A percentile compares a stretch with the other conserved stretches of the same genome.
These are phyloP conservation scores for Cymodocea nodosa DNA, from an alignment of 116 monocot species.

Conservation along the genomic window DNA sequence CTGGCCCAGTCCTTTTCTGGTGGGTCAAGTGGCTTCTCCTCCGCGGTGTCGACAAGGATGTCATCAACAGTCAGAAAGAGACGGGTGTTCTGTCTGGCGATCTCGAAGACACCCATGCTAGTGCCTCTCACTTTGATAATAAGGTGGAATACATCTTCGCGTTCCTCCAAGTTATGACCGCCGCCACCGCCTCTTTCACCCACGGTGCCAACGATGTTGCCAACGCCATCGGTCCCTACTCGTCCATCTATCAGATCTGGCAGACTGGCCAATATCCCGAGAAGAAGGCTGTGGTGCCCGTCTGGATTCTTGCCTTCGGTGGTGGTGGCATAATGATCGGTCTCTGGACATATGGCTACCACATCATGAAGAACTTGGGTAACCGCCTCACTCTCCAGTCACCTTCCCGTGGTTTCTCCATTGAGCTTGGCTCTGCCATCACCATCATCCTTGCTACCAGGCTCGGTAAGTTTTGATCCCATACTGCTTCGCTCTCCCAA, in stretches of 20 bases:
- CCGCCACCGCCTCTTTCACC: conserved; percentile 3
- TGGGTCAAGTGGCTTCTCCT: too few relatives aligned
- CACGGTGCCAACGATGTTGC: conserved; percentile 1
- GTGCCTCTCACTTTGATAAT: neutral
- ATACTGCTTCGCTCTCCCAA: neutral
- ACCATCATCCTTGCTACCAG: too few relatives aligned
- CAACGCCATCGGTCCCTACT: conserved; percentile 2
- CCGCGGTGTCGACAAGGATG: conserved; percentile 1
- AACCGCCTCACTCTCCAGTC: neutral
- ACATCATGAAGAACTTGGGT: too few relatives aligned
- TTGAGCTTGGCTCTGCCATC: neutral
- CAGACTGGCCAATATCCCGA: too few relatives aligned
- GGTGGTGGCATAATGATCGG: neutral
- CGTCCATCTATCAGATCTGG: too few relatives aligned
- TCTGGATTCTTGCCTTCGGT: too few relatives aligned
- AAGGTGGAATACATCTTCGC: conserved; percentile 2
- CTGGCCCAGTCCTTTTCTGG: too few relatives aligned
- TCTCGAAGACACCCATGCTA: too few relatives aligned
- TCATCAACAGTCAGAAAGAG: conserved; percentile 1
- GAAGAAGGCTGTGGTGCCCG: too few relatives aligned
- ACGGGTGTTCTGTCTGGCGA: neutral
- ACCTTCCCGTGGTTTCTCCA: too few relatives aligned
- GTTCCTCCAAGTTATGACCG: too few relatives aligned
- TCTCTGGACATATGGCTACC: conserved; percentile 5
- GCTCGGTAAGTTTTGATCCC: neutral